Conservation (phyloP, 331 rosid species). For the Malus hybrid region DNA sequence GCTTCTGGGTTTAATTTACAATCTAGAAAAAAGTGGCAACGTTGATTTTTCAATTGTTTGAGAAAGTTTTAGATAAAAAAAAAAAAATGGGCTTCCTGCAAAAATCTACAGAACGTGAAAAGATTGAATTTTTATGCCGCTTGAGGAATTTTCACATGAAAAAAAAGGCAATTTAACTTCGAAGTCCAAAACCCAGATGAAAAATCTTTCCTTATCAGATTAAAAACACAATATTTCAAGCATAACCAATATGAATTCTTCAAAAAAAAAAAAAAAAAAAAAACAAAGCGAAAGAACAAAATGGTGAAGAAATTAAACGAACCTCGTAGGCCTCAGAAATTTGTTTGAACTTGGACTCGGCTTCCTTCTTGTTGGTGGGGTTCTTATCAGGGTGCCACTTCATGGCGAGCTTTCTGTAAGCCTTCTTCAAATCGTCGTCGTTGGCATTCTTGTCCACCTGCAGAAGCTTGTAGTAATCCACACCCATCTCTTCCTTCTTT, state of each 20-base stretch:
- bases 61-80: not conserved
- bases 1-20: not conserved
- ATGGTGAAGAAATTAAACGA: too few species aligned
- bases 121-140: not conserved
- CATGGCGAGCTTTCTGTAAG: slow-evolving; percentile 15
- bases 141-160: not conserved
- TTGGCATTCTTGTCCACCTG: slow-evolving; percentile 59
- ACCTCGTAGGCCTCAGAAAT: too few species aligned
- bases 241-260: too few species aligned
- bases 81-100: too few species aligned
- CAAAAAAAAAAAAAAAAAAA: too few species aligned
- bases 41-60: not conserved
- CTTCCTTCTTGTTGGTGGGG: too few species aligned
- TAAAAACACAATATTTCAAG: not conserved
- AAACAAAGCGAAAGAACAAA: too few species aligned
- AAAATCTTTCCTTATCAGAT: not conserved
- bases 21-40: not conserved
- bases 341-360: too few species aligned
- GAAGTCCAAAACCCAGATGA: not conserved
- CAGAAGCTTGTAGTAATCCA: slow-evolving; percentile 63
- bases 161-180: not conserved
- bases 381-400: too few species aligned
- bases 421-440: slow-evolving; percentile 73
- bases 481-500: slow-evolving; percentile 42
- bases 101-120: not conserved